These are phyloP conservation scores for Phytophthora nicotianae DNA, from an alignment of 352 stramenopile genomes.

Conservation along the genomic window DNA sequence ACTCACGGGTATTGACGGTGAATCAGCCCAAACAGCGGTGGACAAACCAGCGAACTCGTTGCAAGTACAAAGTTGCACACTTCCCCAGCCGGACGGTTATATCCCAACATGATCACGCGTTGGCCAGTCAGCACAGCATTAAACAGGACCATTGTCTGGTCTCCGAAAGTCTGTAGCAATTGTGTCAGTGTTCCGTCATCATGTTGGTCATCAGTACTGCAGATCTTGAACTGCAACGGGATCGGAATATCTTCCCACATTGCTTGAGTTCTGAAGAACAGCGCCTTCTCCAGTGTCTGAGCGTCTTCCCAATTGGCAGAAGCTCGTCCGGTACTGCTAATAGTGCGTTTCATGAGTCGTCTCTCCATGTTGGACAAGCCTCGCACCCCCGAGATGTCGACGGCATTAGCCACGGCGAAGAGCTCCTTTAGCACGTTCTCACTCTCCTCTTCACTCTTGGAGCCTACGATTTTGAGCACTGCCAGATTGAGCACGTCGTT, in stretches of 20 bases:
- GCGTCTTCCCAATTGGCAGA: conserved; percentile 44
- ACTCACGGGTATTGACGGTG: conserved; percentile 76
- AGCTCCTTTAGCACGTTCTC: conserved; percentile 62
- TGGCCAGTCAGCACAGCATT: conserved; percentile 85
- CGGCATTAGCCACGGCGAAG: conserved; percentile 72
- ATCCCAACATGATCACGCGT: conserved; percentile 81
- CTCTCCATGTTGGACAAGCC: conserved; percentile 78
- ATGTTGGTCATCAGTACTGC: conserved; percentile 86
- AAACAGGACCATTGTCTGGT: conserved; percentile 86
- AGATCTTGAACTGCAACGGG: conserved; percentile 79
- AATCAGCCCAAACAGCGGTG: conserved; percentile 79
- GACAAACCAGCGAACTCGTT: conserved; percentile 83
- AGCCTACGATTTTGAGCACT: conserved; percentile 66
- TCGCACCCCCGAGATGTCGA: conserved; percentile 64
- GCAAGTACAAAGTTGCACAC: conserved; percentile 89
- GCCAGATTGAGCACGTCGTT: conserved; percentile 78
- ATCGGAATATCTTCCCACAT: conserved; percentile 69
- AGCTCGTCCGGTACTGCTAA: conserved; percentile 52
- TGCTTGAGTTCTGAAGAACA: conserved; percentile 64
- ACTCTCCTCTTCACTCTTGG: conserved; percentile 47
- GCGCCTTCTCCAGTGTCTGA: conserved; percentile 52
- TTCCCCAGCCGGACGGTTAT: conserved; percentile 82
- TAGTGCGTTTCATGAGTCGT: conserved; percentile 75
- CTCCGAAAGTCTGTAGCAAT: conserved; percentile 80
- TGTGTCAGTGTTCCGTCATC: conserved; percentile 74